Base-by-base conservation (phyloP, 2,329 filamentous ascomycete species). In the Bimuria novae-zelandiae region DNA sequence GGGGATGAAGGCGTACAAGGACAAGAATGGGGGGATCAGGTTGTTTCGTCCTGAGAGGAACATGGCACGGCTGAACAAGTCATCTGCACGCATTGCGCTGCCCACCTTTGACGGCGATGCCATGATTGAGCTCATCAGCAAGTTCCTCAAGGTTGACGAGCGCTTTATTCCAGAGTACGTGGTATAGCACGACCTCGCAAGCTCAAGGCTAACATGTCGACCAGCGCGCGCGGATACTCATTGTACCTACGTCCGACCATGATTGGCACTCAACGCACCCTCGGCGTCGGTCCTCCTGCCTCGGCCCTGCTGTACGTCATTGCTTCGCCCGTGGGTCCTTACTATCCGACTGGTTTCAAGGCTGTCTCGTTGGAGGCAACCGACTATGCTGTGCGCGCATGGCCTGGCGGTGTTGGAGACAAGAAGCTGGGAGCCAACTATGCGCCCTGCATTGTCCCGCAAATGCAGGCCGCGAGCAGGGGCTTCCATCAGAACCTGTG, bases 371-470 rank as follows among this genome's bases (percentile, higher is more conserved):
- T 99, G 49, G 94, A 97, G 79, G 94, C 94, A 22, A 97, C 94
- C 48, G 89, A 96, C 78, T 96, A 97, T 75, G 93, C 93, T 50
- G 92, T 97, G 57, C 91, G 94, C 62, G 94, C 94, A 52, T 99
- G 94, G 94, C 94, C 94, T 41, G 94, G 94, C 55, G 94, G 94
- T 72, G 93, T 97, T 27, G 94, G 94, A 66, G 92, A 97, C 80
- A 96, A 94, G 85, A 99, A 99, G 81, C 86, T 99, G 29, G 94
- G 94, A 57, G 94, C 93, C 69, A 99, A 99, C 84, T 99, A 99
- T 75, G 94, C 94, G n/a, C 94, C 94, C 5, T 97, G 94, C 80
- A 93, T 99, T 68, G 81, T 97, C n/a, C 94, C 94, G 16, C 94
- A 99, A 78, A 84, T 94, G 67, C 85, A 96, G 77, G 94, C 94